Percentiles rank a stretch among this genome's conserved stretches.
phyloP scores from a whole-genome alignment of 495 filamentous ascomycete genomes.

The Penicillium canescens region DNA sequence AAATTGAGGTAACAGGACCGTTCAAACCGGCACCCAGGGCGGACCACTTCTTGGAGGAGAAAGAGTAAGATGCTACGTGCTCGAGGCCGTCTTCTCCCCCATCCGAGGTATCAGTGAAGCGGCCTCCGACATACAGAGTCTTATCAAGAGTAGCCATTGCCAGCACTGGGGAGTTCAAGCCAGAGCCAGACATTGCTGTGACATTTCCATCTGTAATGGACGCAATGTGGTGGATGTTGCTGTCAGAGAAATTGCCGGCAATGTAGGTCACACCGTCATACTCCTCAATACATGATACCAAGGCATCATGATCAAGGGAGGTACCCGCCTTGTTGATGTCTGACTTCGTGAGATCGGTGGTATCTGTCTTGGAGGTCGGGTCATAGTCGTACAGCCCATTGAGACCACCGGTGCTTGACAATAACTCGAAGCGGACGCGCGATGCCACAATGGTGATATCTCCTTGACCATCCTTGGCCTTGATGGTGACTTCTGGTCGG shows the following conservation, averaged over 20 bases:
- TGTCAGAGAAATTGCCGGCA: constrained; percentile 80
- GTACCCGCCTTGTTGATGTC: constrained; percentile 72
- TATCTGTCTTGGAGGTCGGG: constrained; percentile 54
- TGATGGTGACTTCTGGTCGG: constrained; percentile 77
- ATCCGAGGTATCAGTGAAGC: constrained; percentile 74
- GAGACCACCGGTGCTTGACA: constrained; percentile 62
- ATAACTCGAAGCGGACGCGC: constrained; percentile 73
- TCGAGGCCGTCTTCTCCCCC: constrained; percentile 60
- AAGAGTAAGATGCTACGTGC: constrained; percentile 76
- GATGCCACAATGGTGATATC: constrained; percentile 83
- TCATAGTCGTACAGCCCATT: constrained; percentile 93
- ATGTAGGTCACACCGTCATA: constrained; percentile 66
- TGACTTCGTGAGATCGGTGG: constrained; percentile 68
- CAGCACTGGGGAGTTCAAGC: constrained; percentile 78
- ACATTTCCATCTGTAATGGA: constrained; percentile 65
- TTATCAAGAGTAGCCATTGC: constrained; percentile 65
- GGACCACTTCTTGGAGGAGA: constrained; percentile 65
- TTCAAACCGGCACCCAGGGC: constrained; percentile 85
- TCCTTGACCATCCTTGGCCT: constrained; percentile 64
- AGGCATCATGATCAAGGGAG: constrained; percentile 62
- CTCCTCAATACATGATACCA: constrained; percentile 61
- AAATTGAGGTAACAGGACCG: constrained; percentile 70
- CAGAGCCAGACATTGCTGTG: constrained; percentile 62
- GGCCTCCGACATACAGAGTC: constrained; percentile 78
- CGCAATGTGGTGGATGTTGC: constrained; percentile 70